Conservation (phyloP, 2,329 filamentous ascomycete genomes). For the Pseudogymnoascus sp. region DNA sequence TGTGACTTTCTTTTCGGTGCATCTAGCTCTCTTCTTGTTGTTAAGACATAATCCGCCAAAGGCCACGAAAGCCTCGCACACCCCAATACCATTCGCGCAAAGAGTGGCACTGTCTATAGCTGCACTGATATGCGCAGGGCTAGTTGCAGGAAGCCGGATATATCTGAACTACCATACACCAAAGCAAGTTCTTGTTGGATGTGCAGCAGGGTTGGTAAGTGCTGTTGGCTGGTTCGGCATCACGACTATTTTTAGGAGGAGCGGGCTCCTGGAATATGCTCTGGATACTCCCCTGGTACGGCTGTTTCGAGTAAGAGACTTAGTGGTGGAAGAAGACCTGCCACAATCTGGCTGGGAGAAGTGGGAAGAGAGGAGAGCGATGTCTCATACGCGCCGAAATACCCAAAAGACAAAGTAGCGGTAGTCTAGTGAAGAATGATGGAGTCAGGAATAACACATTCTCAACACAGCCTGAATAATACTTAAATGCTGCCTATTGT, state of each 20-base stretch:
- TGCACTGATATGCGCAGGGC: constrained; percentile 52
- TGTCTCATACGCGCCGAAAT: background rate
- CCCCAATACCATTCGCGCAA: constrained; percentile 53
- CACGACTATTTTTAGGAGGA: constrained; percentile 57
- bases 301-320: constrained; percentile 67
- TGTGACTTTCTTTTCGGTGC: constrained; percentile 82
- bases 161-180: constrained; percentile 92
- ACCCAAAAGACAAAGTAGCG: background rate
- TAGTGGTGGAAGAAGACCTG: constrained; percentile 81
- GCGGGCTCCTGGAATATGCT: constrained; percentile 64
- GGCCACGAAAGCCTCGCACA: constrained; percentile 27
- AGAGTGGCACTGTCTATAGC: constrained; percentile 47
- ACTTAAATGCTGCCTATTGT: background rate
- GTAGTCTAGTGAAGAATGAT: background rate
- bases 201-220: constrained; percentile 59
- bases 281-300: constrained; percentile 58
- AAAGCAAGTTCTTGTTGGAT: constrained; percentile 78
- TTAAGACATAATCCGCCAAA: constrained; percentile 61
- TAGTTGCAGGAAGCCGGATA: constrained; percentile 73
- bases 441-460: background rate
- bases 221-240: constrained; percentile 72
- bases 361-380: constrained; percentile 52
- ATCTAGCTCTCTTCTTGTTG: constrained; percentile 75
- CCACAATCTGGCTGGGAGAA: constrained; percentile 89
- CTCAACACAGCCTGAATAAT: background rate